Base-by-base conservation (phyloP, 2,329 filamentous ascomycete genomes). In the Cladosporium sp. region DNA sequence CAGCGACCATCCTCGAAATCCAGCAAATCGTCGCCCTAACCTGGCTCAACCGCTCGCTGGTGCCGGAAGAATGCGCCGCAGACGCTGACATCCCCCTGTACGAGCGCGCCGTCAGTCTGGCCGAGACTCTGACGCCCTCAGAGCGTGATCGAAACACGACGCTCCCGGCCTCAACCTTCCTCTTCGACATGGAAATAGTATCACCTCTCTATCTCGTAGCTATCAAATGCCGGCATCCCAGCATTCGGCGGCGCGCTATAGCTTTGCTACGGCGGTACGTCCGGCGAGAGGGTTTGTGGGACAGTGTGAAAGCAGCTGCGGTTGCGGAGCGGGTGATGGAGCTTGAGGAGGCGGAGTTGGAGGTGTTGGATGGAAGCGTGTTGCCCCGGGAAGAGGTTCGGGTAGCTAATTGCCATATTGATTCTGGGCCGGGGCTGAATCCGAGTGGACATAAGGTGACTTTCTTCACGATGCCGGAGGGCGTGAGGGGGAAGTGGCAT, bases 121-220 rank as follows among this genome's bases (percentile, higher is more conserved):
- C 56, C 6, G 60, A 65, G 42, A 51, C 40, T 30, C 51, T 62
- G 37, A 36, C 51, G 12, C 20, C 39, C 15, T 15, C 14, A 15
- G 14, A n/a, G 8, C 14, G 12, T 22, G 5, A 17, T 4, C 9
- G 14, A 15, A 11, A n/a, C 11, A 14, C 14, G 3, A 8, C 42
- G 12, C 12, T 25, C 28, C 34, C 59, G 8, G n/a, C 59, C 2
- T 55, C 66, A 3, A 61, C 58, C 2, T 69, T 68, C 55, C 60
- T 66, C 15, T 67, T 69, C 56, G 64, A 68, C 58, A 67, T 67
- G 60, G 62, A 60, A n/a, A 59, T 62, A 40, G 61, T 69, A 9
- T 63, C 64, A 2, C 65, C 66, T 1, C 39, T 69, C 20, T 69
- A 65, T 50, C 63, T 63, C 30, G 54, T 66, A 3, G 61, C 60